Percentiles rank a stretch among this genome's conserved stretches.
These are phyloP conservation scores for Malassezia sp. DNA, from an alignment of 1,284 basidiomycete species.

Conservation along the genomic window DNA sequence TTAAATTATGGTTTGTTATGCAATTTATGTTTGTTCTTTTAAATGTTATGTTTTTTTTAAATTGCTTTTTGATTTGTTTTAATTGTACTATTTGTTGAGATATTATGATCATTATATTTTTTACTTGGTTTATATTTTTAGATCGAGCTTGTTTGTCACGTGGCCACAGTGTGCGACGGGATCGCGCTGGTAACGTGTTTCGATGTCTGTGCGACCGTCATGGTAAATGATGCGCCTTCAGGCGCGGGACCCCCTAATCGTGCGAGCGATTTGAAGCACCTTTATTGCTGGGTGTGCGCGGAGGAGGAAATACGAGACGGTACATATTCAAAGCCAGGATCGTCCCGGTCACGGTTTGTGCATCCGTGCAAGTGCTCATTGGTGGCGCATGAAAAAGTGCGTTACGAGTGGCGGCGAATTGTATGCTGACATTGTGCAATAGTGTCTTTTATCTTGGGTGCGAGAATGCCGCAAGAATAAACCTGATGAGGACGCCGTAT, in stretches of 20 bases:
- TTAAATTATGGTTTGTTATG: not conserved
- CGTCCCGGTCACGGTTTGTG: slow-evolving; percentile 8
- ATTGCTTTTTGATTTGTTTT: not conserved
- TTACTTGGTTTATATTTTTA: not conserved
- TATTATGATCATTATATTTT: not conserved
- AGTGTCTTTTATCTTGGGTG: slow-evolving; percentile 16
- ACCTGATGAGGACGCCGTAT: slow-evolving; percentile 1
- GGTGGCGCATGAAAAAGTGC: slow-evolving; percentile 16
- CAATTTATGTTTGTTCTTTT: not conserved
- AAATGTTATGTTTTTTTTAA: not conserved
- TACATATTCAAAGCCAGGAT: not conserved
- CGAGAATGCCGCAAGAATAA: slow-evolving; percentile 7
- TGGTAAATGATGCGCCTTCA: too few relatives aligned
- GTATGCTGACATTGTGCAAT: not conserved
- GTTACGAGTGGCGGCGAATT: not conserved
- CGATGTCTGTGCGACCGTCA: too few relatives aligned
- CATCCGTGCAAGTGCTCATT: slow-evolving; percentile 16
- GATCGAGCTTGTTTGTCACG: too few relatives aligned
- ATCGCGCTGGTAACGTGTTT: too few relatives aligned
- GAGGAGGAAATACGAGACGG: slow-evolving; percentile 1
- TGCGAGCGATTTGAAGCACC: slow-evolving; percentile 1
- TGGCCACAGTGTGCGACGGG: too few relatives aligned
- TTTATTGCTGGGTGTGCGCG: slow-evolving; percentile 15
- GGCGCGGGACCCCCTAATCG: not conserved
- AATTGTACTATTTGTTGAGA: not conserved